Percentiles rank a stretch among this genome's conserved stretches.
phyloP scores from a whole-genome alignment of 306 rosid genomes.

The Vicia villosa region DNA sequence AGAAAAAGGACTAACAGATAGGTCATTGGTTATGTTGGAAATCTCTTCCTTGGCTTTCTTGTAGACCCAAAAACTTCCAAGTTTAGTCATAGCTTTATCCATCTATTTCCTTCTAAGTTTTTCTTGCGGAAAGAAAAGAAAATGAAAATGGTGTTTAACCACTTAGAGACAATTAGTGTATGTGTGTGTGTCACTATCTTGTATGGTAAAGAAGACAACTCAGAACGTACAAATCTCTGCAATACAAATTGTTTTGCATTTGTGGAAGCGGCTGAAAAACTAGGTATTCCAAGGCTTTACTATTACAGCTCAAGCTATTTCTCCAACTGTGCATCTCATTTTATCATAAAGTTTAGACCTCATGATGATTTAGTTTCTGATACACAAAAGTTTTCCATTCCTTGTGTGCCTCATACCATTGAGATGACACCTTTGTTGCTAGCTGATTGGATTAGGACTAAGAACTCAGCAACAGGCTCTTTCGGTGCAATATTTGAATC shows the following conservation, averaged over 20 bases:
- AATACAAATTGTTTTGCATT: no score
- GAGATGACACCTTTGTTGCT: no score
- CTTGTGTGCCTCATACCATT: no score
- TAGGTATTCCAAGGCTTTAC: no score
- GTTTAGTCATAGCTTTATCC: slow-evolving; percentile 47
- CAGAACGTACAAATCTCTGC: slow-evolving; percentile 10
- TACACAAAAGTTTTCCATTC: no score
- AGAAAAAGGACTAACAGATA: slow-evolving; percentile 34
- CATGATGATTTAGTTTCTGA: no score
- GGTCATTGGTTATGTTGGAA: slow-evolving; percentile 41
- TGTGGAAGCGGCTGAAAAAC: no score
- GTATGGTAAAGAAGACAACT: slow-evolving; percentile 31
- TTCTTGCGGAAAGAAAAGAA: slow-evolving; percentile 15
- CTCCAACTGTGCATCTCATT: no score
- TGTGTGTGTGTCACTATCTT: slow-evolving; percentile 4
- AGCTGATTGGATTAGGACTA: no score
- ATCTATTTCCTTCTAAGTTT: slow-evolving; percentile 23
- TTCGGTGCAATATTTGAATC: slow-evolving; percentile 16
- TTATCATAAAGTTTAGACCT: no score
- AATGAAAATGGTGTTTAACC: slow-evolving; percentile 18
- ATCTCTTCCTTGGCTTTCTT: slow-evolving; percentile 54
- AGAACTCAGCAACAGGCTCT: neutral
- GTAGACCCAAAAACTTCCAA: slow-evolving; percentile 53
- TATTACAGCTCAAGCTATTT: no score
- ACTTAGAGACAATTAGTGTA: neutral